These are phyloP conservation scores for Tetracentron sinense DNA, from an alignment of 164 flowering plant species.

Conservation along the genomic window DNA sequence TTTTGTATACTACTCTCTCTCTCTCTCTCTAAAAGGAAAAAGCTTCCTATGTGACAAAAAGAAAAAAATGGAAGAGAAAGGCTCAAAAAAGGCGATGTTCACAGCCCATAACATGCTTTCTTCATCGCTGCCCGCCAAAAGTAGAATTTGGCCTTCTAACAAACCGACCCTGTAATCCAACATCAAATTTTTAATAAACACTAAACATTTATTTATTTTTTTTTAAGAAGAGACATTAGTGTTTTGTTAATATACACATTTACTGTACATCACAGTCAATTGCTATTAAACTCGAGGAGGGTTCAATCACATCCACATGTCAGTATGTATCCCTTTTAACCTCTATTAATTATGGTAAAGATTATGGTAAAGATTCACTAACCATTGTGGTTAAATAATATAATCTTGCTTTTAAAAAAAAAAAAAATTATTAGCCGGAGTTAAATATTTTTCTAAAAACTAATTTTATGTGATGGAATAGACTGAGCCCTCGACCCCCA, in stretches of 20 bases:
- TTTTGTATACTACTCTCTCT: conserved; percentile 1
- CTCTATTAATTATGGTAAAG: too few species aligned
- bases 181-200: background rate
- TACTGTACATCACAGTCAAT: too few species aligned
- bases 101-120: background rate
- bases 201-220: background rate
- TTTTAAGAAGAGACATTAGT: background rate
- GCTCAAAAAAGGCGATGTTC: background rate
- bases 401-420: too few species aligned
- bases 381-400: too few species aligned
- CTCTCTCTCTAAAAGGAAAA: background rate
- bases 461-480: too few species aligned
- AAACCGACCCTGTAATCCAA: conserved; percentile 63
- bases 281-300: too few species aligned
- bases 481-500: too few species aligned
- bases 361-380: too few species aligned
- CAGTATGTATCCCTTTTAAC: too few species aligned
- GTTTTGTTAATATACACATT: background rate
- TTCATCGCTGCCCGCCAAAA: conserved; percentile 17
- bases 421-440: too few species aligned
- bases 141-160: conserved; percentile 48
- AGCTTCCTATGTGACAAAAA: background rate
- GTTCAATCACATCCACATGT: too few species aligned
- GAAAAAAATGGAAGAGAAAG: background rate
- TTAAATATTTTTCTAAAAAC: too few species aligned